These are phyloP conservation scores for Epichloe elymi DNA, from an alignment of 2,329 filamentous ascomycete species.

Conservation along the genomic window DNA sequence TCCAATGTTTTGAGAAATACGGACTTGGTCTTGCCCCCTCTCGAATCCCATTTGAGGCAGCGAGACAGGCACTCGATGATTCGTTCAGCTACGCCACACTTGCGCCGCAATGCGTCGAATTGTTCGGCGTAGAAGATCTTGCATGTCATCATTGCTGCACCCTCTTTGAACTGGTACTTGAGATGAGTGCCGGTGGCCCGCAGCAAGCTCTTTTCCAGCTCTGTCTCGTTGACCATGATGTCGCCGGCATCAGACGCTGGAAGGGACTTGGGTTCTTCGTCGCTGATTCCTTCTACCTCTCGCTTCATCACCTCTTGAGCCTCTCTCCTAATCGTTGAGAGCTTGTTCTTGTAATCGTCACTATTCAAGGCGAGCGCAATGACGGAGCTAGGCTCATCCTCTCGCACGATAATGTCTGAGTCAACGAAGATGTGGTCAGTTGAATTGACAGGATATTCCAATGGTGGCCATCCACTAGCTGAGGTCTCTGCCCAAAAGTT, in stretches of 20 bases:
- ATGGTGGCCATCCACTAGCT: constrained; percentile 79
- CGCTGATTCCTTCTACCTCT: constrained; percentile 19
- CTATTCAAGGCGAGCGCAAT: constrained; percentile 88
- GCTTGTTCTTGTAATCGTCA: constrained; percentile 72
- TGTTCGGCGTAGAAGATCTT: constrained; percentile 99
- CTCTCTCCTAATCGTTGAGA: constrained; percentile 50
- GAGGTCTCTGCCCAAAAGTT: constrained; percentile 98
- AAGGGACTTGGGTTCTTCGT: constrained; percentile 17
- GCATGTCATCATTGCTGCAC: constrained; percentile 88
- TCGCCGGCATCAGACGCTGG: constrained; percentile 24
- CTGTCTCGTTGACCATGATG: constrained; percentile 45
- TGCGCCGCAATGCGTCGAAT: constrained; percentile 85
- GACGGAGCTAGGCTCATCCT: constrained; percentile 93
- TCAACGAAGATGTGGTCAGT: constrained; percentile 95
- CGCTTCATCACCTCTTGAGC: constrained; percentile 29
- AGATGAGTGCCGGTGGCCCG: constrained; percentile 82
- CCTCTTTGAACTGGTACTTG: constrained; percentile 90
- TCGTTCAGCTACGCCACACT: constrained; percentile 84
- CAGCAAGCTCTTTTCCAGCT: constrained; percentile 74
- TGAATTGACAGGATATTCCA: constrained; percentile 81
- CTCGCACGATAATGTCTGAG: constrained; percentile 90
- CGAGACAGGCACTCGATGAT: constrained; percentile 91
- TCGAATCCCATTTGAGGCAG: constrained; percentile 95
- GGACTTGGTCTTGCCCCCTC: constrained; percentile 94
- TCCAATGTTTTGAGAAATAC: constrained; percentile 95